These are phyloP conservation scores for Capniomyces stellatus DNA, from an alignment of 371 early-diverging fungal genomes.

Conservation along the genomic window DNA sequence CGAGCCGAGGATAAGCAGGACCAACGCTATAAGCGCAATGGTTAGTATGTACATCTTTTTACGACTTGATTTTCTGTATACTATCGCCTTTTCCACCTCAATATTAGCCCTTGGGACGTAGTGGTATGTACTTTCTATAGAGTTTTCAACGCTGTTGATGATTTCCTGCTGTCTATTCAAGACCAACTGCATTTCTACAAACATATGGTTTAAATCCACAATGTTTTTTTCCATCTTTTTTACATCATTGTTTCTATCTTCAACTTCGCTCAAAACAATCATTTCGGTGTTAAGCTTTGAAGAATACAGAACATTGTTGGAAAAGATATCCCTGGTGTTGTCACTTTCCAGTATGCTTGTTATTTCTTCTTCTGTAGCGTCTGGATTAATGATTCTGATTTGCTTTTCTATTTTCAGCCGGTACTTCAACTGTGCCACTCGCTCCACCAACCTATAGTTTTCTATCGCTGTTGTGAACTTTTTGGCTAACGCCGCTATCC, in stretches of 20 bases:
- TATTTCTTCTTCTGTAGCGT: conserved; percentile 34
- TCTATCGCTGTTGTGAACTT: conserved; percentile 16
- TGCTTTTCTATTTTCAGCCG: conserved; percentile 21
- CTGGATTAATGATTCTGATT: conserved; percentile 29
- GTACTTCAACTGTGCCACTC: conserved; percentile 20
- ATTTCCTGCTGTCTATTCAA: conserved; percentile 29
- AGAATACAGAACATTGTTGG: conserved; percentile 29
- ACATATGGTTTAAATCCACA: conserved; percentile 32
- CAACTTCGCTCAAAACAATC: conserved; percentile 31
- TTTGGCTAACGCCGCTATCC: conserved; percentile 17
- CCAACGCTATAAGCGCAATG: no score
- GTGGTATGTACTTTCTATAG: conserved; percentile 21
- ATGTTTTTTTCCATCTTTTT: conserved; percentile 34
- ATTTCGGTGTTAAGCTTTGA: conserved; percentile 25
- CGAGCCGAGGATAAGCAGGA: no score
- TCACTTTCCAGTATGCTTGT: conserved; percentile 30
- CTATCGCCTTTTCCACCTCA: conserved; percentile 24
- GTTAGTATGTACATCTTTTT: no score
- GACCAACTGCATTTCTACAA: conserved; percentile 36
- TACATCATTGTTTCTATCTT: conserved; percentile 39
- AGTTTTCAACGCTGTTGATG: conserved; percentile 21
- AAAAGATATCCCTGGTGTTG: conserved; percentile 30
- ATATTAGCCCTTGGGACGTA: conserved; percentile 16
- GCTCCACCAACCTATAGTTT: conserved; percentile 18
- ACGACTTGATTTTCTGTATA: conserved; percentile 16